Conservation (phyloP, 805 yeast genomes). For the Candida silvatica region DNA sequence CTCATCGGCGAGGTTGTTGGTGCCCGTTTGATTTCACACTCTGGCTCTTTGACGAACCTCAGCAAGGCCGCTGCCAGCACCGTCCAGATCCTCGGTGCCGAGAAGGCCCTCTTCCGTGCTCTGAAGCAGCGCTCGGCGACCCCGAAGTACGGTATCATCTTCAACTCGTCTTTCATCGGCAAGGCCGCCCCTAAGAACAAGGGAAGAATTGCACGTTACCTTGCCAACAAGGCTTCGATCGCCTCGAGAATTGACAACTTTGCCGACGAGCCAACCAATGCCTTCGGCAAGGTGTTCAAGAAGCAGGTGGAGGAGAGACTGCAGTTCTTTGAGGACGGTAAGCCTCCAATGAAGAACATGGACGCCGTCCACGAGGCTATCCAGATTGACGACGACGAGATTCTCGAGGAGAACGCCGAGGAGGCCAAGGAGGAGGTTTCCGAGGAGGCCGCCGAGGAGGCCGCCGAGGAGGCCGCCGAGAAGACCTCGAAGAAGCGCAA, state of each 20-base stretch:
- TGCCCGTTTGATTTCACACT: constrained; percentile 96
- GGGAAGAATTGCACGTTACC: constrained; percentile 97
- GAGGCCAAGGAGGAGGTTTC: constrained; percentile 32
- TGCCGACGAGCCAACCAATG: constrained; percentile 87
- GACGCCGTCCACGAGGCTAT: constrained; percentile 93
- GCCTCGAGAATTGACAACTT: constrained; percentile 98
- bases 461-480: constrained; percentile 39
- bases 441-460: constrained; percentile 38
- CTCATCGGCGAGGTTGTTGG: constrained; percentile 98
- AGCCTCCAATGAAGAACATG: constrained; percentile 91
- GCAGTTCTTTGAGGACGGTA: constrained; percentile 92
- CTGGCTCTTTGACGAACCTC: constrained; percentile 93
- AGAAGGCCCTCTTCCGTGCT: constrained; percentile 93
- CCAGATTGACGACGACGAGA: constrained; percentile 40
- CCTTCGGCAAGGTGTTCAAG: constrained; percentile 85
- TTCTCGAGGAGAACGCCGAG: constrained; percentile 24
- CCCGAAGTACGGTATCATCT: constrained; percentile 91
- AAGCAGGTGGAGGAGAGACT: constrained; percentile 97
- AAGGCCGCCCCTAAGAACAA: constrained; percentile 93
- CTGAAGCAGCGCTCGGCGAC: constrained; percentile 95
- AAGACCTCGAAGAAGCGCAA: constrained; percentile 6
- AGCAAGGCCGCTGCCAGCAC: constrained; percentile 99
- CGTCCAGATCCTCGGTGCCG: constrained; percentile 96
- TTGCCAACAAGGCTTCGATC: constrained; percentile 98
- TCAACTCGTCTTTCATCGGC: constrained; percentile 92